Conservation (phyloP, 805 yeast species). For the Candida rishiriensis region DNA sequence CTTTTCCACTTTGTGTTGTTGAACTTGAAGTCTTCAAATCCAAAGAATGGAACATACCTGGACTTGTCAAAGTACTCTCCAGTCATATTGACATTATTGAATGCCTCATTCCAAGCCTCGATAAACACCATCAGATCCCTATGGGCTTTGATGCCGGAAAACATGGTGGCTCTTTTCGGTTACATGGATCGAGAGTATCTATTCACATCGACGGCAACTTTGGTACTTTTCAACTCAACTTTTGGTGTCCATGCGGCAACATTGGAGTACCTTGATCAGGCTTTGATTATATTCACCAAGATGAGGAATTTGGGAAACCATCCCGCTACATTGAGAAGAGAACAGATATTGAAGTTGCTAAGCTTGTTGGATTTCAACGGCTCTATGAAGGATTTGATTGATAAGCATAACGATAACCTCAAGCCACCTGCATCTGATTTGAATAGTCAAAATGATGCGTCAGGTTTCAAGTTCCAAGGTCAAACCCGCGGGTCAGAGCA, state of each 20-base stretch:
- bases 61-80: slow-evolving; percentile 66
- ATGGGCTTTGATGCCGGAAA: slow-evolving; percentile 71
- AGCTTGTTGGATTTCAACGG: slow-evolving; percentile 66
- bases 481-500: not conserved
- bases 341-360: slow-evolving; percentile 62
- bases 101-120: slow-evolving; percentile 77
- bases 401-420: slow-evolving; percentile 51
- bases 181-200: slow-evolving; percentile 84
- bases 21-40: slow-evolving; percentile 42
- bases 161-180: slow-evolving; percentile 81
- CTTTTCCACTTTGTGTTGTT: slow-evolving; percentile 71
- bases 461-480: slow-evolving; percentile 11
- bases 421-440: slow-evolving; percentile 23
- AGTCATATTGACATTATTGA: slow-evolving; percentile 61
- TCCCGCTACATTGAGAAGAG: slow-evolving; percentile 73
- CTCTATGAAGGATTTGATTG: slow-evolving; percentile 51
- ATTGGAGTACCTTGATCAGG: slow-evolving; percentile 65
- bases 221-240: slow-evolving; percentile 69
- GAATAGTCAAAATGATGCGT: slow-evolving; percentile 10
- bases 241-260: slow-evolving; percentile 82
- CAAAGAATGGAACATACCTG: slow-evolving; percentile 39
- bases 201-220: slow-evolving; percentile 71
- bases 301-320: slow-evolving; percentile 77
- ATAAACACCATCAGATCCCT: slow-evolving; percentile 68
- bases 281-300: slow-evolving; percentile 60